phyloP scores from a whole-genome alignment of 805 yeast genomes.

The Yarrowia sp. region DNA sequence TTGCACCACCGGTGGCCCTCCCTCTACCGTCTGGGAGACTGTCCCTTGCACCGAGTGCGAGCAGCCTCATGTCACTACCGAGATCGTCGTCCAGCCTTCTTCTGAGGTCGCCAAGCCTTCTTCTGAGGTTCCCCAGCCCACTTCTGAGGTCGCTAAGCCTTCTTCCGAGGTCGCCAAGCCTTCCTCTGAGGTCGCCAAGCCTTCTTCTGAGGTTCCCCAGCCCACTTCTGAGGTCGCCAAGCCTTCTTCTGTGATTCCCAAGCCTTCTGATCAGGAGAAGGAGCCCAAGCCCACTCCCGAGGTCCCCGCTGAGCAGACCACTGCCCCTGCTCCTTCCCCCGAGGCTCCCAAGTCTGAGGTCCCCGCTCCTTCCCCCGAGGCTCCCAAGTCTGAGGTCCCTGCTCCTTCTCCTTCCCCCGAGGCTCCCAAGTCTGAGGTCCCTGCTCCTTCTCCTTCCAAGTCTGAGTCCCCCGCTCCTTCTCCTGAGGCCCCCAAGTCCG shows the following conservation, averaged over 20 bases:
- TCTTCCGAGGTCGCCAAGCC: not conserved
- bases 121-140: not conserved
- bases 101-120: not conserved
- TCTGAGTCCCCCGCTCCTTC: not conserved
- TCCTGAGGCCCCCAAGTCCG: not conserved
- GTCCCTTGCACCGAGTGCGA: conserved; percentile 18
- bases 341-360: conserved; percentile 6
- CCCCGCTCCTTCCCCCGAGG: not conserved
- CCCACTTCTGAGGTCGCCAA: not conserved
- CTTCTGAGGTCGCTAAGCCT: not conserved
- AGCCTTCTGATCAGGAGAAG: not conserved
- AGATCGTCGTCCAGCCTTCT: not conserved
- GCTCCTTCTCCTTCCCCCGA: not conserved
- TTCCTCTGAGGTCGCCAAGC: not conserved
- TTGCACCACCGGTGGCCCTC: conserved; percentile 18
- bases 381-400: not conserved
- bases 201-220: not conserved
- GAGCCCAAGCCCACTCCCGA: not conserved
- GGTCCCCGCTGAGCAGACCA: not conserved
- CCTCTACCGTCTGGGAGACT: conserved; percentile 10
- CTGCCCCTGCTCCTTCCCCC: not conserved
- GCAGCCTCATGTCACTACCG: not conserved
- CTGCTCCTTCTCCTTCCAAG: not conserved
- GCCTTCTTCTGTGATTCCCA: not conserved
- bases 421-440: not conserved